Base-by-base conservation (phyloP, 2,329 filamentous ascomycete genomes). In the Sarocladium brachiariae region DNA sequence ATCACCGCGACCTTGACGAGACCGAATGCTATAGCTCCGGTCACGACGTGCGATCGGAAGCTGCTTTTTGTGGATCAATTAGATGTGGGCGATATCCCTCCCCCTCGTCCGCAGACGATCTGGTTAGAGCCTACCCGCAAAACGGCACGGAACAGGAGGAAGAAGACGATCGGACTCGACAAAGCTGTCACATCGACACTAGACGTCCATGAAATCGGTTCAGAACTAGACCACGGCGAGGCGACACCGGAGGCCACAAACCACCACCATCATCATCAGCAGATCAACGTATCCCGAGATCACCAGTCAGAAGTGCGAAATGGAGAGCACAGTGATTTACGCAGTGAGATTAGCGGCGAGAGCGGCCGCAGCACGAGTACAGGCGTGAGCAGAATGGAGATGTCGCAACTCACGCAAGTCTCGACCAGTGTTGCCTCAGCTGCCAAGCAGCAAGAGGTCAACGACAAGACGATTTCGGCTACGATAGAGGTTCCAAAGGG, bases 1-100 rank as follows among this genome's bases (percentile, higher is more conserved):
- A 80, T 97, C 59, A 92, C 89, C 5, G 86, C 92, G 27, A 96
- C 90, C 8, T 68, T 97, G 52, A 97, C 92, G 18, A 83, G 90
- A 51, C 92, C 93, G 18, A 93, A 87, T 0, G 84, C 90, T 5
- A 95, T 96, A 54, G 79, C 85, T 13, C 85, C 92, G 2, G 90
- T 85, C 2, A 78, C 84, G 9, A 86, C 81, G 31, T 93, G 87
- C 68, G 89, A 95, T 57, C 80, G 83, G 54, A 91, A 90, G 61
- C 77, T 99, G 19, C 82, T 84, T 53, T 73, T 96, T 7, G 72
- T 88, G 30, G 89, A 96, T 65, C 83, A 80, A 53, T 84, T 97
- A 48, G 93, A 99, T 62, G 84, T 97, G 56, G 89, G 88, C 5
- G 71, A 81, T 1, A 74, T 96, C 27, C 72, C 77, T 10, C 76